phyloP scores from a whole-genome alignment of 2,329 filamentous ascomycete species.

The Aureobasidium sp. region DNA sequence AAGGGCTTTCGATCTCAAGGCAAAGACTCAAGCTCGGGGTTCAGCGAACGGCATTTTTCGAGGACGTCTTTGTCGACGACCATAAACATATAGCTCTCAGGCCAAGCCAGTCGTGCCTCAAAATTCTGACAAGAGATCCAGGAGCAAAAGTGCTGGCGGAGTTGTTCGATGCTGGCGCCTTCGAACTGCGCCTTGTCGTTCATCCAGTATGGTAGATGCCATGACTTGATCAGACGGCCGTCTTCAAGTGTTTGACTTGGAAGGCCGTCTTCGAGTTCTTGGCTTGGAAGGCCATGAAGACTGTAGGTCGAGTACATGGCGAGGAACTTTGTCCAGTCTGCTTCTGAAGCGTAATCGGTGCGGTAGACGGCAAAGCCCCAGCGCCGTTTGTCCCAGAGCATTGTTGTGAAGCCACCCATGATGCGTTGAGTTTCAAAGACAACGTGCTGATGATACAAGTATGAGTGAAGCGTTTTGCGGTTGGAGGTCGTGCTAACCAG shows the following conservation, averaged over 20 bases:
- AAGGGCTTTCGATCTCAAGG: no score
- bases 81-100: no score
- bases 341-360: neutral
- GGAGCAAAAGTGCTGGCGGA: no score
- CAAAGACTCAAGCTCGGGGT: no score
- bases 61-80: no score
- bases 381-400: neutral
- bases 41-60: no score
- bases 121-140: no score
- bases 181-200: neutral
- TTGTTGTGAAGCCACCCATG: neutral
- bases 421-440: neutral
- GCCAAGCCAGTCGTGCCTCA: no score
- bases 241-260: neutral
- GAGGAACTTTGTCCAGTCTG: neutral
- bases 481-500: neutral
- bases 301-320: neutral
- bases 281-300: neutral
- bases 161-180: neutral
- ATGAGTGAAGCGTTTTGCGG: no score
- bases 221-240: neutral
- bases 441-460: no score
- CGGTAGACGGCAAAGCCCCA: neutral
- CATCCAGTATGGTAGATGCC: neutral
- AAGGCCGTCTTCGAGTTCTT: neutral